Evolutionary conservation across 768 basidiomycete genomes (phyloP).

Genomic region (Boletus sensibilis): DNA sequence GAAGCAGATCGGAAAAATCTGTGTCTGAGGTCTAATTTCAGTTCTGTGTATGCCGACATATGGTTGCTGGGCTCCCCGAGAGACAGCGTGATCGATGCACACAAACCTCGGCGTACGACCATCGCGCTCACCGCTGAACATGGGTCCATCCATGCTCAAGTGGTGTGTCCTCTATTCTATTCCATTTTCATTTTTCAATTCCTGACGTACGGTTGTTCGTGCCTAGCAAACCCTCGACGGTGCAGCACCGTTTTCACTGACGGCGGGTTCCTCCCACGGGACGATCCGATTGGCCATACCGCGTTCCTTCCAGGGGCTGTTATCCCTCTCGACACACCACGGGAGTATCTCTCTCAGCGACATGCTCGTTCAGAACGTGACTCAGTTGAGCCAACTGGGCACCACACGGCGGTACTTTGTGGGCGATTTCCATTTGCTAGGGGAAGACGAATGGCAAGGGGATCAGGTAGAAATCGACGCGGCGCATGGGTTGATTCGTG

Average conservation of each 20-base stretch:
- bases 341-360: conserved; percentile 19
- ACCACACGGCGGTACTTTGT: conserved; percentile 23
- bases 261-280: conserved; percentile 10
- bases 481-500: conserved; percentile 15
- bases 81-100: conserved; percentile 5
- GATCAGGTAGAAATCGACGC: conserved; percentile 18
- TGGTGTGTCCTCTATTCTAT: conserved; percentile 16
- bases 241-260: conserved; percentile 18
- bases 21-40: conserved; percentile 32
- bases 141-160: conserved; percentile 12
- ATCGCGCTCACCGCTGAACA: conserved; percentile 20
- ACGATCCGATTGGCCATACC: conserved; percentile 18
- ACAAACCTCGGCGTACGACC: conserved; percentile 15
- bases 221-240: conserved; percentile 15
- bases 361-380: conserved; percentile 13
- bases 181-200: neutral
- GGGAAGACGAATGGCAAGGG: conserved; percentile 22
- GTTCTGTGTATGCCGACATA: conserved; percentile 40
- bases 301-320: conserved; percentile 21
- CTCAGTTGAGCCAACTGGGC: conserved; percentile 23
- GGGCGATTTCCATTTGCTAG: conserved; percentile 22
- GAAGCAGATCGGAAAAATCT: conserved; percentile 43
- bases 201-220: neutral
- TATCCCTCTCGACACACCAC: conserved; percentile 17
- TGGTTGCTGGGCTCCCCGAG: conserved; percentile 29